Conservation (phyloP, 2,329 filamentous ascomycete species). For the Penicillium rolfsii region DNA sequence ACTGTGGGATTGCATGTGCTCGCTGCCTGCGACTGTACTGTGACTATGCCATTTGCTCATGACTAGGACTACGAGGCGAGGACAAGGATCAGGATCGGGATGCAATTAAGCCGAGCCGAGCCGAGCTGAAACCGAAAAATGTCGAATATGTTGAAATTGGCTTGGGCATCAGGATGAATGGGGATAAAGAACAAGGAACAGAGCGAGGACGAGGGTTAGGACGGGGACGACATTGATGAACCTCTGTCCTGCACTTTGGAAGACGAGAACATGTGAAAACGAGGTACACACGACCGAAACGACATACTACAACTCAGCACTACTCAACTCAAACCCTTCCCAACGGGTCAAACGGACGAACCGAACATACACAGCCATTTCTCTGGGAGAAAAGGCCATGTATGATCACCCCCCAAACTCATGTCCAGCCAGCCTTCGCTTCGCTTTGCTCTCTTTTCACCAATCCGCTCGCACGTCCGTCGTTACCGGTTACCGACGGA, state of each 20-base stretch:
- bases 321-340: neutral
- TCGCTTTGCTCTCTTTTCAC: neutral
- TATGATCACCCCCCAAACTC: neutral
- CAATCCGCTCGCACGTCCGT: neutral
- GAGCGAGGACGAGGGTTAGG: neutral
- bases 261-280: too few relatives aligned
- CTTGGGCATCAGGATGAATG: neutral
- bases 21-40: neutral
- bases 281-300: neutral
- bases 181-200: neutral
- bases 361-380: neutral
- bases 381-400: conserved; percentile 4
- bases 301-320: neutral
- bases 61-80: neutral
- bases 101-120: neutral
- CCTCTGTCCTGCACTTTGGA: neutral
- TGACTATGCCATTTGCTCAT: neutral
- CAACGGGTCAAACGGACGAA: neutral
- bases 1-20: neutral
- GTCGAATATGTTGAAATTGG: neutral
- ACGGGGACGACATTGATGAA: neutral
- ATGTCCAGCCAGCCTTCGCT: neutral
- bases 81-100: too few relatives aligned
- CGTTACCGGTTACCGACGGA: neutral
- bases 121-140: neutral